Conservation (phyloP, 768 basidiomycete genomes). For the Trametes villosa region DNA sequence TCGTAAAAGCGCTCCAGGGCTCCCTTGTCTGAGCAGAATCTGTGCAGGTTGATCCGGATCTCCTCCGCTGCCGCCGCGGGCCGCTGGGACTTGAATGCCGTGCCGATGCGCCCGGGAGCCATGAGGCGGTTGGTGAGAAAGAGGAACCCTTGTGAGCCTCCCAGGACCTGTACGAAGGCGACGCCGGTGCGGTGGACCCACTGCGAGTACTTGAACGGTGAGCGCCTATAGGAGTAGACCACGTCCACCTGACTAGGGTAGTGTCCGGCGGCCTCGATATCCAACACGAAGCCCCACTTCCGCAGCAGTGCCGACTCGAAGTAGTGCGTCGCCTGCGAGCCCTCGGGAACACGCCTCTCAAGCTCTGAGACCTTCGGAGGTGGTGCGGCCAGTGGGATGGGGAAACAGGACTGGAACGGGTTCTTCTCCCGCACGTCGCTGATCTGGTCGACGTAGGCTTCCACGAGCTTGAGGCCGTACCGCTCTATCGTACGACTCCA, state of each 20-base stretch:
- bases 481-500: conserved; percentile 86
- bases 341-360: conserved; percentile 68
- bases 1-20: conserved; percentile 71
- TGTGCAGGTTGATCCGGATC: conserved; percentile 60
- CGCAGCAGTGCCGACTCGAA: conserved; percentile 82
- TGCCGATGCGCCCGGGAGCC: conserved; percentile 67
- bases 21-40: conserved; percentile 65
- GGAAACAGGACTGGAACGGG: conserved; percentile 90
- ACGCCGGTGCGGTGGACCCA: conserved; percentile 91
- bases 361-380: conserved; percentile 75
- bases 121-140: conserved; percentile 90
- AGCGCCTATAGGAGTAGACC: conserved; percentile 86
- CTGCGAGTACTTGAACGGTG: conserved; percentile 80
- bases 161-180: conserved; percentile 88
- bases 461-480: conserved; percentile 90
- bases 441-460: conserved; percentile 92
- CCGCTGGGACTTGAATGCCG: conserved; percentile 53
- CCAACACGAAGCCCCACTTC: conserved; percentile 81
- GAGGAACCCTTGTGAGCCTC: conserved; percentile 77
- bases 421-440: conserved; percentile 83
- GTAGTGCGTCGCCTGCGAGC: conserved; percentile 66
- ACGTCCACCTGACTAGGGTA: conserved; percentile 86
- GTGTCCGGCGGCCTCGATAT: conserved; percentile 75
- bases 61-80: conserved; percentile 64
- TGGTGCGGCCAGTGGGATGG: conserved; percentile 73